A percentile compares a stretch with the other conserved stretches of the same genome.
Conservation (phyloP, 768 basidiomycete genomes). For the Lactifluus piperatus region DNA sequence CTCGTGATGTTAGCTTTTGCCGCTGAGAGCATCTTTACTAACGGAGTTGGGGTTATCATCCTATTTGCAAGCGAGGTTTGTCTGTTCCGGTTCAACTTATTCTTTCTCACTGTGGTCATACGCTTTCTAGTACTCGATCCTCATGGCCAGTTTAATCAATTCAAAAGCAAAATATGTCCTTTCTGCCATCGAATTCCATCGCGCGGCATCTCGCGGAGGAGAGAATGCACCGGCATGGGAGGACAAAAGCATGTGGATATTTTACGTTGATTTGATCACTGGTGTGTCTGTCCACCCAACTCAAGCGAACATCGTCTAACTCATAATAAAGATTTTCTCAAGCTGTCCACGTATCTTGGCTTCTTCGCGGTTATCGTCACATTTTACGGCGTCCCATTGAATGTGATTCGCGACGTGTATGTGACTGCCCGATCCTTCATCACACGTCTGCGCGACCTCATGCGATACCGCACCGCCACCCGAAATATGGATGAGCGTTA, state of each 20-base stretch:
- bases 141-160: constrained; percentile 73
- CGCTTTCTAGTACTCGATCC: constrained; percentile 66
- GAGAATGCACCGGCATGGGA: constrained; percentile 92
- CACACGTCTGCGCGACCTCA: constrained; percentile 75
- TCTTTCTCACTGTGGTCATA: constrained; percentile 13
- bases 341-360: constrained; percentile 81
- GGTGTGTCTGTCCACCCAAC: constrained; percentile 41
- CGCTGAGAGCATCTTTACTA: constrained; percentile 66
- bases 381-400: constrained; percentile 89
- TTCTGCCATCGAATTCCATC: constrained; percentile 70
- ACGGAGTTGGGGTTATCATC: constrained; percentile 85
- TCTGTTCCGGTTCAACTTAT: constrained; percentile 3
- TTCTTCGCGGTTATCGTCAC: constrained; percentile 95
- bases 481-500: constrained; percentile 95
- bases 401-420: constrained; percentile 96
- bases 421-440: constrained; percentile 91
- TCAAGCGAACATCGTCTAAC: constrained; percentile 8
- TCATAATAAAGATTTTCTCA: constrained; percentile 71
- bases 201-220: constrained; percentile 68
- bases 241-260: constrained; percentile 94
- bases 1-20: constrained; percentile 70
- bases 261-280: constrained; percentile 87
- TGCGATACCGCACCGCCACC: constrained; percentile 90
- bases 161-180: constrained; percentile 77
- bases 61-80: constrained; percentile 90